Percentiles rank a stretch among this genome's conserved stretches.
Evolutionary conservation across 768 basidiomycete genomes (phyloP).

Genomic region (Russula emetica): DNA sequence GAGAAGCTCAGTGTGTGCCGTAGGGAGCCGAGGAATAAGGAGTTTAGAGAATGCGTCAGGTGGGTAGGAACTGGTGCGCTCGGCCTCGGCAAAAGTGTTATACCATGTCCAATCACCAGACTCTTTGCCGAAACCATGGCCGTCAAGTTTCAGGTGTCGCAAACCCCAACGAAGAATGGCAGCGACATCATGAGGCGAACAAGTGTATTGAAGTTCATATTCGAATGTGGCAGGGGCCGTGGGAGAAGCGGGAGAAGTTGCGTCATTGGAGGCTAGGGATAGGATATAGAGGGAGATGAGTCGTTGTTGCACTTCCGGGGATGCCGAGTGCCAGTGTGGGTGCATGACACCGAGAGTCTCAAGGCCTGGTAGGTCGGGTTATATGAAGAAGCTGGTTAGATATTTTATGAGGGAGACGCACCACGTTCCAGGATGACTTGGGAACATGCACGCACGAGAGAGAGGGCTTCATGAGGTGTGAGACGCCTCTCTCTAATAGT

Average conservation of each 20-base stretch:
- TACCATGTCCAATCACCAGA: constrained; percentile 56
- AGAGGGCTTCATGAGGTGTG: constrained; percentile 57
- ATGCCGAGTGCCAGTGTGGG: constrained; percentile 78
- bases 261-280: constrained; percentile 50
- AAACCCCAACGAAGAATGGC: constrained; percentile 79
- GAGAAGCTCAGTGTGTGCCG: constrained; percentile 56
- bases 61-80: constrained; percentile 58
- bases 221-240: constrained; percentile 52
- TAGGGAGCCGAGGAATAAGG: constrained; percentile 56
- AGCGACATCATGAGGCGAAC: constrained; percentile 72
- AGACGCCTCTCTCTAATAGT: constrained; percentile 56
- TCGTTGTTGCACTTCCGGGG: constrained; percentile 58
- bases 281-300: constrained; percentile 71
- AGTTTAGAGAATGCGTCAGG: constrained; percentile 57
- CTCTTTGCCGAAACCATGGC: constrained; percentile 54
- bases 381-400: constrained; percentile 1
- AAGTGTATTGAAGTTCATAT: constrained; percentile 58
- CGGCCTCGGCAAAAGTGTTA: constrained; percentile 53
- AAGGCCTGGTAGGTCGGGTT: constrained; percentile 47
- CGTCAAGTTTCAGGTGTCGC: constrained; percentile 64
- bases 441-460: constrained; percentile 65
- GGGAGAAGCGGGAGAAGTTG: constrained; percentile 49
- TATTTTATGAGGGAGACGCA: constrained; percentile 34
- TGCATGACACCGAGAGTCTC: constrained; percentile 82
- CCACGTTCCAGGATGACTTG: constrained; percentile 61